Conservation (phyloP, 495 filamentous ascomycete species). For the Lepraria neglecta region DNA sequence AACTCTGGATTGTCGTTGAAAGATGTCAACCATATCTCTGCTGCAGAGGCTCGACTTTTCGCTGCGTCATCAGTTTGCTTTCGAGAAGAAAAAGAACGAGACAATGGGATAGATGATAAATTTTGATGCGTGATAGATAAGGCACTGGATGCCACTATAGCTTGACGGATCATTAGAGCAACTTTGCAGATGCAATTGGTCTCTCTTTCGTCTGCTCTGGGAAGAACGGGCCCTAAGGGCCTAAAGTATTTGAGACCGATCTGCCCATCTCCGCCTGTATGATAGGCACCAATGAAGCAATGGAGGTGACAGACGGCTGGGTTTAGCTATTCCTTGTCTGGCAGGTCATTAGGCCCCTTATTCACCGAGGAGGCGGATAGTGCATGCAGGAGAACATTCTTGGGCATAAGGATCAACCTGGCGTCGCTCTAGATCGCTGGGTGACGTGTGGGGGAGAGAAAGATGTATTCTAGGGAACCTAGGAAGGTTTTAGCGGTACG, state of each 20-base stretch:
- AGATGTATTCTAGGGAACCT: no score
- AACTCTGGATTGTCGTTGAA: not conserved
- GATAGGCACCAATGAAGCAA: not conserved
- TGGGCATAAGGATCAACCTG: not conserved
- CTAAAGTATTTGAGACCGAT: not conserved
- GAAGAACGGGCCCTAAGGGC: no score
- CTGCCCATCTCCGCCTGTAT: not conserved
- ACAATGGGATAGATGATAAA: not conserved
- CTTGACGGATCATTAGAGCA: slow-evolving; percentile 8
- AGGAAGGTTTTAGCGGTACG: not conserved
- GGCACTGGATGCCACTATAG: not conserved
- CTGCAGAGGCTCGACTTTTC: not conserved
- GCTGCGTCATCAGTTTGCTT: not conserved
- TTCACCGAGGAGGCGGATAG: not conserved
- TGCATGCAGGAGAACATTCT: slow-evolving; percentile 1
- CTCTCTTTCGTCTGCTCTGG: not conserved
- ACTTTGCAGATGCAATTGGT: no score
- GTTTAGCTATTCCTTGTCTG: not conserved
- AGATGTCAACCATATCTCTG: not conserved
- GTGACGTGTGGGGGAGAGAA: not conserved
- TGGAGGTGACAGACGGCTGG: not conserved
- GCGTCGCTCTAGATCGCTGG: not conserved
- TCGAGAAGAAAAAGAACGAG: slow-evolving; percentile 10
- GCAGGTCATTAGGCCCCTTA: not conserved
- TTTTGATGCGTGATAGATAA: not conserved